These are phyloP conservation scores for Blastocystis sp. DNA, from an alignment of 352 stramenopile genomes.

Conservation along the genomic window DNA sequence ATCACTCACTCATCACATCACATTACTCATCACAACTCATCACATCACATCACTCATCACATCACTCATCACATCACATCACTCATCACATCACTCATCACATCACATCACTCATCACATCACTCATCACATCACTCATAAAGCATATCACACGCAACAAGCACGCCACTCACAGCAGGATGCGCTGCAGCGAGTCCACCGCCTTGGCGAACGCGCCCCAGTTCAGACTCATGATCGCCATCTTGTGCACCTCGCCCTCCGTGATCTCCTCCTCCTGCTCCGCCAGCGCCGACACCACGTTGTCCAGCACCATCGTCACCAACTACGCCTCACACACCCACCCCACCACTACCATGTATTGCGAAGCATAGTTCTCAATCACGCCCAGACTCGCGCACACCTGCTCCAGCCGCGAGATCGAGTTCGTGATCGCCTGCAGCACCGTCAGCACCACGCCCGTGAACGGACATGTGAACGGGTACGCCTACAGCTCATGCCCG, in stretches of 20 bases:
- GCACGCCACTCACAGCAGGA: constrained; percentile 11
- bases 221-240: constrained; percentile 40
- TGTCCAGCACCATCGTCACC: constrained; percentile 45
- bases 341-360: background rate
- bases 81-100: too few relatives aligned
- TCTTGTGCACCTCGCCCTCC: constrained; percentile 11
- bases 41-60: too few relatives aligned
- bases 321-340: background rate
- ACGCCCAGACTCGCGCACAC: constrained; percentile 27
- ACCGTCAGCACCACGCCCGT: constrained; percentile 42
- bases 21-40: too few relatives aligned
- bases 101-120: too few relatives aligned
- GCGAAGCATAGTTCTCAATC: constrained; percentile 9
- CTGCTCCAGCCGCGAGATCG: constrained; percentile 1
- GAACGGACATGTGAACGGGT: constrained; percentile 38
- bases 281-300: constrained; percentile 7
- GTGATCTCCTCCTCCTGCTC: constrained; percentile 11
- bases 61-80: too few relatives aligned
- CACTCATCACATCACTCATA: too few relatives aligned
- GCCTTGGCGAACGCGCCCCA: constrained; percentile 60
- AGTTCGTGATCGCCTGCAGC: constrained; percentile 20
- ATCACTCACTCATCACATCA: too few relatives aligned
- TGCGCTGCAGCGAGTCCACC: constrained; percentile 42
- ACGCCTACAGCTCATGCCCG: background rate
- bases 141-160: too few relatives aligned